These are phyloP conservation scores for Coniochaeta hoffmannii DNA, from an alignment of 2,329 filamentous ascomycete genomes.

Conservation along the genomic window DNA sequence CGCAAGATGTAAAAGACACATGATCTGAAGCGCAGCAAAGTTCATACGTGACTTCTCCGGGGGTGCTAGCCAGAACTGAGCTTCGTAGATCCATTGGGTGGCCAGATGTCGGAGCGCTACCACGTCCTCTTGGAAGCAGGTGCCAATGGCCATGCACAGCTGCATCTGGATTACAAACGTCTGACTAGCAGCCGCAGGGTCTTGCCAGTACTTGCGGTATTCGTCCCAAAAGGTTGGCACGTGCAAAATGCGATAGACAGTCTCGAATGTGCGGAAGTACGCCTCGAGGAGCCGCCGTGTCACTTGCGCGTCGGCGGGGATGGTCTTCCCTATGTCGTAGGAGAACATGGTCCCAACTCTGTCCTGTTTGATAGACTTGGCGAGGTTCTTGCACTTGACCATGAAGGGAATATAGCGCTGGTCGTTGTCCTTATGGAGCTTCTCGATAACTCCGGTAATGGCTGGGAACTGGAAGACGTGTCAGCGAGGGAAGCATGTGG, in stretches of 20 bases:
- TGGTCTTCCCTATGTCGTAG: conserved; percentile 28
- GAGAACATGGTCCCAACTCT: conserved; percentile 27
- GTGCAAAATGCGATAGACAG: conserved; percentile 49
- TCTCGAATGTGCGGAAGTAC: conserved; percentile 50
- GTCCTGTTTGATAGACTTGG: conserved; percentile 31
- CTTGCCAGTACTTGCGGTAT: conserved; percentile 43
- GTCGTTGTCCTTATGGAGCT: conserved; percentile 16
- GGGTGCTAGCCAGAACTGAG: conserved; percentile 42
- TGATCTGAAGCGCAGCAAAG: conserved; percentile 41
- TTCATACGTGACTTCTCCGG: conserved; percentile 41
- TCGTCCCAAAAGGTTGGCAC: conserved; percentile 47
- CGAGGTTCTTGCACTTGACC: conserved; percentile 32
- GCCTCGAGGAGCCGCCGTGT: conserved; percentile 43
- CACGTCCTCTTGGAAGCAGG: conserved; percentile 36
- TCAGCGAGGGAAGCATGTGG: conserved; percentile 7
- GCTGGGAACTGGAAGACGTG: conserved; percentile 15
- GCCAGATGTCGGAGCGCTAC: conserved; percentile 35
- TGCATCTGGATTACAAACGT: conserved; percentile 46
- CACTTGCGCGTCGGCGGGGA: conserved; percentile 29
- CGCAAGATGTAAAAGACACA: conserved; percentile 43
- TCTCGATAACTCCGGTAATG: conserved; percentile 13
- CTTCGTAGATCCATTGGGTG: conserved; percentile 44
- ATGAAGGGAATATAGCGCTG: conserved; percentile 24
- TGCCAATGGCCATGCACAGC: conserved; percentile 44
- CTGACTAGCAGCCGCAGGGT: conserved; percentile 28